A percentile compares a stretch with the other conserved stretches of the same genome.
Evolutionary conservation across 495 filamentous ascomycete genomes (phyloP).

Genomic region (Annulohypoxylon stygium): DNA sequence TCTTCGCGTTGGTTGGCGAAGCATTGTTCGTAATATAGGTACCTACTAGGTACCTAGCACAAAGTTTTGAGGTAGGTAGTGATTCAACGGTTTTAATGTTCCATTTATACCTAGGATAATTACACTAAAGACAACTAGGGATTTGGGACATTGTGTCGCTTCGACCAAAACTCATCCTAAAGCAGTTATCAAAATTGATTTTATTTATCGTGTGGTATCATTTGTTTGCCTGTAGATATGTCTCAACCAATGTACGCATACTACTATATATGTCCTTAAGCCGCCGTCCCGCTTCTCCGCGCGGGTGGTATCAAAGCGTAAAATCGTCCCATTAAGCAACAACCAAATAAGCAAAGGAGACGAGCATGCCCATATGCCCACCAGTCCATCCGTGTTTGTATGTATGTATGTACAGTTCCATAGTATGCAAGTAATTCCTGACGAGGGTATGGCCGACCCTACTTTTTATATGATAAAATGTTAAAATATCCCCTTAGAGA

Average conservation of each 20-base stretch:
- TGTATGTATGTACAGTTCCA: slow-evolving; percentile 3
- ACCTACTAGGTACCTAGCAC: too few species aligned
- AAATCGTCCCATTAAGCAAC: slow-evolving; percentile 23
- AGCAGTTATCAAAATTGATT: background rate
- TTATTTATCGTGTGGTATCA: slow-evolving; percentile 14
- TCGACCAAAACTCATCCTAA: background rate
- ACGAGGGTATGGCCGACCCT: slow-evolving; percentile 1
- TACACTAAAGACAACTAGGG: too few species aligned
- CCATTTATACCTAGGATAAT: too few species aligned
- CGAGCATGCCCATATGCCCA: background rate
- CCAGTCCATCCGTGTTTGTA: background rate
- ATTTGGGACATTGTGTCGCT: background rate
- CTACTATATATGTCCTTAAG: background rate
- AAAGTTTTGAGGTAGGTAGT: too few species aligned
- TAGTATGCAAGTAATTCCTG: background rate
- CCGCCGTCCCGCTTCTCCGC: background rate
- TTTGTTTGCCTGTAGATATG: background rate
- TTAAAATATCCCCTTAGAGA: background rate
- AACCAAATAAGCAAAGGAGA: background rate
- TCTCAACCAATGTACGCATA: background rate
- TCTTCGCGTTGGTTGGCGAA: too few species aligned
- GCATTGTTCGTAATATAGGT: too few species aligned
- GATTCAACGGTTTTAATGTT: too few species aligned
- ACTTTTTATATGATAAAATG: background rate
- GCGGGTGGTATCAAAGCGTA: slow-evolving; percentile 24